Conservation (phyloP, 2,329 filamentous ascomycete species). For the Fusarium anthophilum region DNA sequence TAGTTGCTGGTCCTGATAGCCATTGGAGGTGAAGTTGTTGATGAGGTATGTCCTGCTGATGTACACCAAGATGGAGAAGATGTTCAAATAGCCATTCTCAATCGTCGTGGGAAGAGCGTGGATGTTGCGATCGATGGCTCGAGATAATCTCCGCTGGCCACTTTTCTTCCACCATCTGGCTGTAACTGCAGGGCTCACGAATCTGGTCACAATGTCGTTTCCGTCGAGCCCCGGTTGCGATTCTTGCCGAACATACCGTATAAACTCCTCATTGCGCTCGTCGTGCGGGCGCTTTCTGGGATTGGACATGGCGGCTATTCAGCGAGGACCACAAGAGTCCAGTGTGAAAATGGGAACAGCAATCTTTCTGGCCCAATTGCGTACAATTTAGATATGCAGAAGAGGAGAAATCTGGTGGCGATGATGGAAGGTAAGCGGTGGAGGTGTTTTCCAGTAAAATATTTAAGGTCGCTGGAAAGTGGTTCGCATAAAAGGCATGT, state of each 20-base stretch:
- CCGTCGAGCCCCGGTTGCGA: neutral
- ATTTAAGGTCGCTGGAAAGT: neutral
- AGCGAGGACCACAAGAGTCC: neutral
- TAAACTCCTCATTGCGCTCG: constrained; percentile 2
- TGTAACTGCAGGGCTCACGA: neutral
- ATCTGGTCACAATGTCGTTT: neutral
- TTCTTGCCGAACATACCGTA: neutral
- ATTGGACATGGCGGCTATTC: neutral
- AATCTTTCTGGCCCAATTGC: neutral
- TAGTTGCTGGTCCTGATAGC: neutral
- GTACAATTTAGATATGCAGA: neutral
- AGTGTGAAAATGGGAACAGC: too few relatives aligned
- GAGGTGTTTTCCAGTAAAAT: neutral
- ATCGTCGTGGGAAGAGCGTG: neutral
- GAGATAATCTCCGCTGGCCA: neutral
- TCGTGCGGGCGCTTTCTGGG: neutral
- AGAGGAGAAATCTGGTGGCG: too few relatives aligned
- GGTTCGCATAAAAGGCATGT: neutral
- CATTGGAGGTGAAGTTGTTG: neutral
- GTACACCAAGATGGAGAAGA: constrained; percentile 28
- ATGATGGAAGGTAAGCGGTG: neutral
- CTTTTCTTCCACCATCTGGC: constrained; percentile 1
- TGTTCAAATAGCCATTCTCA: neutral
- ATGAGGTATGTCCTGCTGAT: constrained; percentile 1
- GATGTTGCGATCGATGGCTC: neutral